Conservation (phyloP, 2,329 filamentous ascomycete genomes). For the Aspergillus versicolor region DNA sequence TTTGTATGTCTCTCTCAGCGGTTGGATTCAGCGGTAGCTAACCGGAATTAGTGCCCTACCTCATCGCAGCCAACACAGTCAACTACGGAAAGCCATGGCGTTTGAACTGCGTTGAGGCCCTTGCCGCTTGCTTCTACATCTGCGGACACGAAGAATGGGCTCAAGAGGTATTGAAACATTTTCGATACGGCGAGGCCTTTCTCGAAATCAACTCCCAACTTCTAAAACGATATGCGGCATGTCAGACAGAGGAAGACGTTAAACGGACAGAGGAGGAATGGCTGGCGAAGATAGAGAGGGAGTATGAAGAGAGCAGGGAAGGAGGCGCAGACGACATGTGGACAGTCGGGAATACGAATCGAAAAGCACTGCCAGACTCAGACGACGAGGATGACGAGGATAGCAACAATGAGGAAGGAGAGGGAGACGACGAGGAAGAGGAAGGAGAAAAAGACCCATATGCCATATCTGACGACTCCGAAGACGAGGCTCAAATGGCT, state of each 20-base stretch:
- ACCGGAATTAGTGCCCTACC: constrained; percentile 68
- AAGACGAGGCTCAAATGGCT: constrained; percentile 88
- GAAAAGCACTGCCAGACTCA: constrained; percentile 53
- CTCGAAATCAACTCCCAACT: constrained; percentile 84
- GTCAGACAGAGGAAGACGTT: constrained; percentile 74
- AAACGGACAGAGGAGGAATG: constrained; percentile 84
- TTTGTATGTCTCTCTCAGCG: constrained; percentile 47
- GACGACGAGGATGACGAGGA: constrained; percentile 51
- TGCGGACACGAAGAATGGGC: constrained; percentile 93
- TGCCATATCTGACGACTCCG: constrained; percentile 74
- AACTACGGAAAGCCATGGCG: constrained; percentile 97
- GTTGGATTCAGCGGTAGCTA: not conserved
- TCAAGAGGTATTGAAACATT: constrained; percentile 74
- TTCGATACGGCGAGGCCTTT: constrained; percentile 85
- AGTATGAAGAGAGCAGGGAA: constrained; percentile 78
- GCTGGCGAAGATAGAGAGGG: constrained; percentile 84
- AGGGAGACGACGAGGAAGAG: constrained; percentile 44
- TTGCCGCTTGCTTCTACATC: constrained; percentile 90
- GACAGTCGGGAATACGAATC: constrained; percentile 87
- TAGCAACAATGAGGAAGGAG: constrained; percentile 44
- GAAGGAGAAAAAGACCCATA: constrained; percentile 63
- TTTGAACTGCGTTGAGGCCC: constrained; percentile 91
- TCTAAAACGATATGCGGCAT: constrained; percentile 80
- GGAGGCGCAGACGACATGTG: constrained; percentile 70
- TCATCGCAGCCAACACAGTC: constrained; percentile 93